A percentile compares a stretch with the other conserved stretches of the same genome.
Conservation (phyloP, 2,329 filamentous ascomycete species). For the Phoma sp. region DNA sequence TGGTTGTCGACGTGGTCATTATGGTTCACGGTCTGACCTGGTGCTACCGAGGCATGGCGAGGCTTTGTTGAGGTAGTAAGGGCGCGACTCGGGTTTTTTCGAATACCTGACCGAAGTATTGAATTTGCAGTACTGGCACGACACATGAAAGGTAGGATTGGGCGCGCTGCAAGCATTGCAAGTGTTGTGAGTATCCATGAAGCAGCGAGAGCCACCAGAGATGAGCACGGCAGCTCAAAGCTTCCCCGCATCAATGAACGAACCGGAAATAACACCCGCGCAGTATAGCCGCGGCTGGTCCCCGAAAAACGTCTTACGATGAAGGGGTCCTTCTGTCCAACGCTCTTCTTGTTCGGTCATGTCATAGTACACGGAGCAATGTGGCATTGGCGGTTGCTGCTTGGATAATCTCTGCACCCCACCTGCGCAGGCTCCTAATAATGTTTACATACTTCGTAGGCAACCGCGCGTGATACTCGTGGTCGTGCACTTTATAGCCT, state of each 20-base stretch:
- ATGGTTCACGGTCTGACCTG: conserved; percentile 34
- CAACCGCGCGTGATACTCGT: no score
- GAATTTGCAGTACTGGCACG: neutral
- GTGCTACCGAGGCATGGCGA: conserved; percentile 24
- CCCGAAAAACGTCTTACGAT: neutral
- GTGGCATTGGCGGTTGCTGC: neutral
- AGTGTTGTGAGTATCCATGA: neutral
- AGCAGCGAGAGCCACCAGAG: neutral
- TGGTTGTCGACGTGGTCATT: conserved; percentile 51
- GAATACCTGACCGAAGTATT: neutral
- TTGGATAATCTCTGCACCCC: neutral
- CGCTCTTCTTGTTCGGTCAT: neutral
- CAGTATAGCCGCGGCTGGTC: neutral
- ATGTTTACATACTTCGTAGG: no score
- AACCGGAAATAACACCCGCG: conserved; percentile 1
- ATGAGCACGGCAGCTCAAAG: neutral
- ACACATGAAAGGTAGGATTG: neutral
- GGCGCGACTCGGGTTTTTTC: neutral
- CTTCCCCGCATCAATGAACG: conserved; percentile 12
- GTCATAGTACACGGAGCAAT: neutral
- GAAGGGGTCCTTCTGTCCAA: neutral
- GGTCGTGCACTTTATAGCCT: no score
- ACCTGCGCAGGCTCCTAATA: neutral
- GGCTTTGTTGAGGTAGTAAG: conserved; percentile 22
- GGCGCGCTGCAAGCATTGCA: neutral